phyloP scores from a whole-genome alignment of 345 rosid species.

The Sisymbrium irio region DNA sequence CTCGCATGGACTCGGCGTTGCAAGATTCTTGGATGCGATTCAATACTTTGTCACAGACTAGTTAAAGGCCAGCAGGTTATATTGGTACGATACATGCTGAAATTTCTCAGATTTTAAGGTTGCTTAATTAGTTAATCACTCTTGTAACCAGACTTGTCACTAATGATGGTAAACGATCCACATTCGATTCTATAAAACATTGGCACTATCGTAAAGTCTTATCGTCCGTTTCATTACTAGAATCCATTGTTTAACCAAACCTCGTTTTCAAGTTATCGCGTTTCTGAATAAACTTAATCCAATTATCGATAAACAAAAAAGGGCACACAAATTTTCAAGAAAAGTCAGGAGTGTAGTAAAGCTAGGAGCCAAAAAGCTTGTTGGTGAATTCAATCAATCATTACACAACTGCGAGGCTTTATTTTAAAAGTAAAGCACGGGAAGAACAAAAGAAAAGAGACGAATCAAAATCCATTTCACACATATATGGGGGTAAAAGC shows the following conservation, averaged over 20 bases:
- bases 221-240: no score
- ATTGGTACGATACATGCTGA: not conserved
- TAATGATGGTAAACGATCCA: not conserved
- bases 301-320: no score
- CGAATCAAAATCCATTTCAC: conserved; percentile 5
- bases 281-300: no score
- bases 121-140: not conserved
- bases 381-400: not conserved
- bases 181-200: no score
- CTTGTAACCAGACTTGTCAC: not conserved
- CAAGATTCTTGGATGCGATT: not conserved
- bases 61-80: not conserved
- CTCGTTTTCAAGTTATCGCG: no score
- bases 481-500: not conserved
- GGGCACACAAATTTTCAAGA: no score
- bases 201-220: no score
- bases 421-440: not conserved
- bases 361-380: conserved; percentile 2
- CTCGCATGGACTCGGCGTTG: conserved; percentile 1
- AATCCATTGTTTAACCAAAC: no score
- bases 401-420: not conserved
- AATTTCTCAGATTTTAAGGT: not conserved
- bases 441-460: not conserved
- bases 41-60: not conserved
- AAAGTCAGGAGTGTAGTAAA: not conserved